Base-by-base conservation (phyloP, 2,329 filamentous ascomycete species). In the Metarhizium brunneum region DNA sequence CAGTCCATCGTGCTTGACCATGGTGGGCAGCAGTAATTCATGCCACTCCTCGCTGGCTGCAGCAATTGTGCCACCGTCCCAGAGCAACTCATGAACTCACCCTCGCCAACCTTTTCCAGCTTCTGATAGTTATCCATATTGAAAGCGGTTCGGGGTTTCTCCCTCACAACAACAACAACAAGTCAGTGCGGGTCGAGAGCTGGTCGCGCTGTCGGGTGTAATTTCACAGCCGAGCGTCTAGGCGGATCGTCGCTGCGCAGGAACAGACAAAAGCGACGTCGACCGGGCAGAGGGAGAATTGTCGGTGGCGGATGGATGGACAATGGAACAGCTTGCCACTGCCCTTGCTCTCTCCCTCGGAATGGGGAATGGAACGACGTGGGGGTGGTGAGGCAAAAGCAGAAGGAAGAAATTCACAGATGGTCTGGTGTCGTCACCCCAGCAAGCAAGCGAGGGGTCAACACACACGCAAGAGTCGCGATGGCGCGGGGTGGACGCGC, bases 61-160 rank as follows among this genome's bases (percentile, higher is more conserved):
- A 7, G 42, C 11, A n/a, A 29, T n/a, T 25, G 43, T 16, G 30
- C 13, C n/a, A 4, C 16, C 6, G 42, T 20, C 8, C 6, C 38
- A 20, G 42, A 6, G 42, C 45, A 30, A 6, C 20, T 11, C 25
- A n/a, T 30, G 45, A 59, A 65, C 81, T 65, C 76, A 94, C 91
- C 91, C 83, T 96, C 91, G 73, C 91, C 91, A 67, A 96, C 91
- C 80, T 96, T 96, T 77, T 96, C 91, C 67, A 96, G 82, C 77
- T 95, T 95, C 75, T 95, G 89, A 73, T 96, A 96, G 75, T 95
- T 95, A 73, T 96, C 90, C 91, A 96, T 95, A 30, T 14, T n/a
- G 25, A 20, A 48, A 30, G 25, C 20, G 14, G 14, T 14, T 48
- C 25, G 10, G 45, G 45, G 20, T 16, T 32, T 11, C 20, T 45